Conservation (phyloP, 208 protist species). For the Leishmania gerbilli region DNA sequence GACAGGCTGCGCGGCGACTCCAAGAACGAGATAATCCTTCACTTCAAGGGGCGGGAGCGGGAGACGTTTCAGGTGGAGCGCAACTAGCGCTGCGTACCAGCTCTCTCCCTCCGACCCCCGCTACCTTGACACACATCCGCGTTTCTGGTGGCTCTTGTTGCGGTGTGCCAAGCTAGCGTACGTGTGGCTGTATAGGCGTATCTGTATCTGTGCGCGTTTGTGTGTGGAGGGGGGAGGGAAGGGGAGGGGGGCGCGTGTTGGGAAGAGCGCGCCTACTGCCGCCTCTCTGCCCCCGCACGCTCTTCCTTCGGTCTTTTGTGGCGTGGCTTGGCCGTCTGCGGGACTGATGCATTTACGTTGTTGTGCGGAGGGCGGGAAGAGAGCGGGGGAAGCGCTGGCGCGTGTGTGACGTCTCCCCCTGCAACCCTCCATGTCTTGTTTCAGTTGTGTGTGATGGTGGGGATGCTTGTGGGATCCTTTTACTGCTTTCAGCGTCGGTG, state of each 20-base stretch:
- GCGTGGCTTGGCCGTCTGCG: not conserved
- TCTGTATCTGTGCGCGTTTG: not conserved
- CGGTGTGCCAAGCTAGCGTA: not conserved
- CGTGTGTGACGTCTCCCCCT: not conserved
- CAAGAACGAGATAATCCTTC: conserved; percentile 88
- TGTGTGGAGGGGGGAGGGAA: not conserved
- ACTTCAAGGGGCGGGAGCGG: conserved; percentile 75
- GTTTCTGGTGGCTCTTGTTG: not conserved
- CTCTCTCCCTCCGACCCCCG: not conserved
- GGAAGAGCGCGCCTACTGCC: not conserved
- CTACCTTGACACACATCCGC: not conserved
- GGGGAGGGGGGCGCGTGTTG: not conserved
- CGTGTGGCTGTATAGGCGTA: conserved; percentile 12
- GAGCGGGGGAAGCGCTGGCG: not conserved
- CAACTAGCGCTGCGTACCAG: conserved; percentile 18
- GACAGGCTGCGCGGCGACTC: conserved; percentile 91
- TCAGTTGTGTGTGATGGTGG: too few species aligned
- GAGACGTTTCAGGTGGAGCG: conserved; percentile 82
- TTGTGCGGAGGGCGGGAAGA: not conserved
- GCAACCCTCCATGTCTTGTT: too few species aligned
- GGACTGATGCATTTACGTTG: not conserved
- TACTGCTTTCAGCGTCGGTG: not conserved
- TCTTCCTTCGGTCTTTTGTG: too few species aligned
- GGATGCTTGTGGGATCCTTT: not conserved
- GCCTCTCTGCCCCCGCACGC: too few species aligned